These are phyloP conservation scores for Rhazya stricta DNA, from an alignment of 257 asterid species.

Conservation along the genomic window DNA sequence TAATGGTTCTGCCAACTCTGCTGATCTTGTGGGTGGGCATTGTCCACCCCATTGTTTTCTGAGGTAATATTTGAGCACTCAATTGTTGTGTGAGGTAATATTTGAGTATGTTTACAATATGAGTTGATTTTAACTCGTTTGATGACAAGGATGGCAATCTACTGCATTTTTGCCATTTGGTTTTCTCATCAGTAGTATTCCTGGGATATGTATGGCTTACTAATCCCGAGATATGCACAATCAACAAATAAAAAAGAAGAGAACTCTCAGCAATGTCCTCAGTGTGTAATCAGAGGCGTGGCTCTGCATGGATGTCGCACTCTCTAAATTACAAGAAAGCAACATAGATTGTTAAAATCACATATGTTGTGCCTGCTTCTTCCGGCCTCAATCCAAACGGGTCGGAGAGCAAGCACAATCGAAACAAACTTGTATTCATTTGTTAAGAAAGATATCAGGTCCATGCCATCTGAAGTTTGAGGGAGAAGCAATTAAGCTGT, in stretches of 20 bases:
- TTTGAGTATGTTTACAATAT: background rate
- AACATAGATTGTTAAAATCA: background rate
- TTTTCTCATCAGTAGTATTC: background rate
- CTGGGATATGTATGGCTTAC: background rate
- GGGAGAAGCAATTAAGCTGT: background rate
- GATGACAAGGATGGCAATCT: slow-evolving; percentile 1
- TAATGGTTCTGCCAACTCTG: background rate
- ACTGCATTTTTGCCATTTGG: background rate
- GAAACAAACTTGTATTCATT: too few species aligned
- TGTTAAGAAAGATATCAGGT: background rate
- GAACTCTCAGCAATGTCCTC: background rate
- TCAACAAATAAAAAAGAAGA: background rate
- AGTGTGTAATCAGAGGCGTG: background rate
- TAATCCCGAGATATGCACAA: background rate
- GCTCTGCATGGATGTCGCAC: background rate
- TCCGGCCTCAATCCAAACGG: too few species aligned
- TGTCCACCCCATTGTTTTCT: background rate
- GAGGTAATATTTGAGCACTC: background rate
- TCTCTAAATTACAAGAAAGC: background rate
- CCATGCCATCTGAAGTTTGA: background rate
- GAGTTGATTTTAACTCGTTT: background rate
- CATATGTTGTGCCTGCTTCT: too few species aligned
- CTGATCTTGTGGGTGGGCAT: background rate
- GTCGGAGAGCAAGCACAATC: too few species aligned
- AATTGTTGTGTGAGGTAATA: background rate